Conservation (phyloP, 2,329 filamentous ascomycete species). For the Clarireedia sp. region DNA sequence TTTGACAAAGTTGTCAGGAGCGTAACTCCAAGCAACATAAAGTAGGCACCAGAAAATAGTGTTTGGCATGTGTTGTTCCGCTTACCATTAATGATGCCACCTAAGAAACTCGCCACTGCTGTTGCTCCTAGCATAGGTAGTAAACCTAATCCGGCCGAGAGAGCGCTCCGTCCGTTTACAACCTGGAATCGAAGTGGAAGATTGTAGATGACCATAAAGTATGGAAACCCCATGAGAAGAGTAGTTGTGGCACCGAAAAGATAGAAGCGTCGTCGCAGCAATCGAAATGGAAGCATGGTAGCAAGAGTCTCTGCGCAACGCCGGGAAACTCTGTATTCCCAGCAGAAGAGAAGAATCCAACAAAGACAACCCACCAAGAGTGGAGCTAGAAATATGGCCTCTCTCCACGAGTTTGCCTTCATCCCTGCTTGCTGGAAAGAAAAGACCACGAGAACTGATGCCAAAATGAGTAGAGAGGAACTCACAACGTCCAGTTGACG, state of each 20-base stretch:
- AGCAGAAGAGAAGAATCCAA: conserved; percentile 34
- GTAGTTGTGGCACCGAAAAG: conserved; percentile 34
- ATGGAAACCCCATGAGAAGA: conserved; percentile 48
- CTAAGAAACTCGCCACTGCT: conserved; percentile 36
- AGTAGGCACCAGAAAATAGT: conserved; percentile 39
- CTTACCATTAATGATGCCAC: conserved; percentile 20
- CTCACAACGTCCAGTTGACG: conserved; percentile 45
- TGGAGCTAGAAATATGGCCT: conserved; percentile 36
- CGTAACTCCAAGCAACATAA: conserved; percentile 46
- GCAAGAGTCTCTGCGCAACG: conserved; percentile 11
- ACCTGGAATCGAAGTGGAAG: conserved; percentile 55
- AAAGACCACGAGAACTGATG: conserved; percentile 48
- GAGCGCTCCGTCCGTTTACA: conserved; percentile 43
- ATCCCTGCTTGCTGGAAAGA: conserved; percentile 40
- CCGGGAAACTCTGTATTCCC: conserved; percentile 32
- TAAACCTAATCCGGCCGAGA: conserved; percentile 49
- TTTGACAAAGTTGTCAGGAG: conserved; percentile 36
- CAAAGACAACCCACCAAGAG: conserved; percentile 32
- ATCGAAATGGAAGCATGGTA: conserved; percentile 19
- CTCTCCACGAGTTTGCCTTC: conserved; percentile 32
- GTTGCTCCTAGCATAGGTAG: conserved; percentile 50
- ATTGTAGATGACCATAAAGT: conserved; percentile 49
- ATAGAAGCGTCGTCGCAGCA: conserved; percentile 16
- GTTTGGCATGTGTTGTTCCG: conserved; percentile 47
- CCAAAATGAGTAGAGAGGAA: conserved; percentile 44